A percentile compares a stretch with the other conserved stretches of the same genome.
These are phyloP conservation scores for Apophysomyces elegans DNA, from an alignment of 371 early-diverging fungal species.

Conservation along the genomic window DNA sequence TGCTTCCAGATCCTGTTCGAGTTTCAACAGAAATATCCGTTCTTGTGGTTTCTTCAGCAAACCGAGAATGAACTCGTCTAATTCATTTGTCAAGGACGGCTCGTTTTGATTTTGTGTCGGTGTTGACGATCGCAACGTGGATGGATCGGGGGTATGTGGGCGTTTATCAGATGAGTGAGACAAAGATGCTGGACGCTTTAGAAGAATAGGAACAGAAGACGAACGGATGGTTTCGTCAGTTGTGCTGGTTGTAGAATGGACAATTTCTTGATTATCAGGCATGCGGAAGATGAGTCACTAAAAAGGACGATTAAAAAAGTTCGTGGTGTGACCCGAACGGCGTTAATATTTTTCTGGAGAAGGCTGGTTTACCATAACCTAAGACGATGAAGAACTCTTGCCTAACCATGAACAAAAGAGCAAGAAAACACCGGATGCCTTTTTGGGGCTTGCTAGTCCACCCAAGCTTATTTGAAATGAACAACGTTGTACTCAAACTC, in stretches of 20 bases:
- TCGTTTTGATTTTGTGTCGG: constrained; percentile 14
- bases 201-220: neutral
- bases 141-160: constrained; percentile 1
- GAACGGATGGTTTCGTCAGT: constrained; percentile 1
- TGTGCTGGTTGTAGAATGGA: neutral
- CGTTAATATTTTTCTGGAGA: neutral
- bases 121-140: neutral
- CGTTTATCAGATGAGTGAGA: neutral
- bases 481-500: no score
- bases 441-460: no score
- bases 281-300: neutral
- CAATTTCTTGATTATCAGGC: constrained; percentile 3
- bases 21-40: constrained; percentile 72
- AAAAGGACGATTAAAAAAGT: neutral
- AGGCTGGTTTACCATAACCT: constrained; percentile 4
- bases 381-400: constrained; percentile 5
- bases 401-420: constrained; percentile 6
- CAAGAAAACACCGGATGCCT: neutral
- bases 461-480: no score
- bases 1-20: constrained; percentile 68
- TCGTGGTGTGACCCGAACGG: neutral
- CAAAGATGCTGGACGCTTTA: neutral
- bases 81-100: constrained; percentile 24
- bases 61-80: constrained; percentile 68
- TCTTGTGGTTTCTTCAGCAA: constrained; percentile 75